Evolutionary conservation across 2,329 filamentous ascomycete species (phyloP).

Genomic region (Clarireedia hainanense): DNA sequence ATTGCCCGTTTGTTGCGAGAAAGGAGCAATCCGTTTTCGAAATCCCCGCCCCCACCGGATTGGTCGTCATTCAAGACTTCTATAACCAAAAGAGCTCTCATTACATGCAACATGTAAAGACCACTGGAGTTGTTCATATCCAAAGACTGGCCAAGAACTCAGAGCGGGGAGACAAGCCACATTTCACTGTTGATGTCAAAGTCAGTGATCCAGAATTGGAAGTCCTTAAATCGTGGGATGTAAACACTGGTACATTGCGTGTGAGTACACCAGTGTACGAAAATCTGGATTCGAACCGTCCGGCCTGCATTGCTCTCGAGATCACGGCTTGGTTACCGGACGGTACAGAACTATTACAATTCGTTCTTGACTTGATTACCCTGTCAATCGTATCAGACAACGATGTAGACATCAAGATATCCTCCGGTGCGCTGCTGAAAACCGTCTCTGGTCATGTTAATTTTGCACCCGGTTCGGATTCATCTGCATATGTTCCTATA

Average conservation of each 20-base stretch:
- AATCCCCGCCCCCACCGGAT: slow-evolving; percentile 14
- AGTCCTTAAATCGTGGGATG: slow-evolving; percentile 18
- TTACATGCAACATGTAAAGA: slow-evolving; percentile 11
- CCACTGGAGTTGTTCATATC: slow-evolving; percentile 23
- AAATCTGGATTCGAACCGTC: slow-evolving; percentile 1
- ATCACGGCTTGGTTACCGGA: slow-evolving; percentile 28
- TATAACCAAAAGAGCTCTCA: slow-evolving; percentile 12
- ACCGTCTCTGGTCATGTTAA: slow-evolving; percentile 19
- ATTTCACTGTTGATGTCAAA: slow-evolving; percentile 21
- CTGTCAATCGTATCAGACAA: slow-evolving; percentile 19
- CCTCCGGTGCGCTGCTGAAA: slow-evolving; percentile 14
- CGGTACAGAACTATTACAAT: slow-evolving; percentile 16
- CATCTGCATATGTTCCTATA: not conserved
- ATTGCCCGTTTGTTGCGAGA: slow-evolving; percentile 18
- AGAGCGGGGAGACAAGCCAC: slow-evolving; percentile 14
- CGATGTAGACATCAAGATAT: slow-evolving; percentile 22
- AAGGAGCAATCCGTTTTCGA: slow-evolving; percentile 16
- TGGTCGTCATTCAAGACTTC: slow-evolving; percentile 19
- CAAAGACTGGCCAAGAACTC: slow-evolving; percentile 17
- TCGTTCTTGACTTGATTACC: slow-evolving; percentile 18
- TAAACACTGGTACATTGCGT: slow-evolving; percentile 14
- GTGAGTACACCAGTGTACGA: slow-evolving; percentile 22
- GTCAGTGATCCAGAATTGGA: slow-evolving; percentile 20
- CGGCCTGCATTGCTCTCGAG: slow-evolving; percentile 24
- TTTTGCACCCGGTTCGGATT: slow-evolving; percentile 14